These are phyloP conservation scores for Paraleonurus japonicus DNA, from an alignment of 257 asterid genomes.

Conservation along the genomic window DNA sequence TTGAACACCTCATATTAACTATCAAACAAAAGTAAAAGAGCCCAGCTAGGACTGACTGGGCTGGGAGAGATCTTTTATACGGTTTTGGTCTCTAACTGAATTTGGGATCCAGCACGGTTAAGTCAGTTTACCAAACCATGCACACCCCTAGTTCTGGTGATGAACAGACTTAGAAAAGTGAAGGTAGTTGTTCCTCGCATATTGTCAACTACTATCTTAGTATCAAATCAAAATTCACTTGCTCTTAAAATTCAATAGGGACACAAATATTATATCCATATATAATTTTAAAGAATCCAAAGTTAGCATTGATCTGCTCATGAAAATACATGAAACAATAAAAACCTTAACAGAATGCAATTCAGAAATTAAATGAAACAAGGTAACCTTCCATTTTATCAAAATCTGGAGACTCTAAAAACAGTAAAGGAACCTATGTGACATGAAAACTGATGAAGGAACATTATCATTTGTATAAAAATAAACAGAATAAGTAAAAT, in stretches of 20 bases:
- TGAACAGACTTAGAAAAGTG: not conserved
- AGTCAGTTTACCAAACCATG: no score
- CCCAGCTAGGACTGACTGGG: not conserved
- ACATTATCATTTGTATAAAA: not conserved
- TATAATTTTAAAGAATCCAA: not conserved
- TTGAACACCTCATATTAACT: no score
- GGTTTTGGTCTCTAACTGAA: not conserved
- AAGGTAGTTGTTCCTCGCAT: not conserved
- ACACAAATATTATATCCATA: not conserved
- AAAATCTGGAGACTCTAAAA: conserved; percentile 3
- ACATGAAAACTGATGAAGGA: not conserved
- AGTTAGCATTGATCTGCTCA: not conserved
- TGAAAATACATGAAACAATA: conserved; percentile 12
- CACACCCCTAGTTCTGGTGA: no score
- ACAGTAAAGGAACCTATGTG: not conserved
- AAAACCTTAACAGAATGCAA: conserved; percentile 16
- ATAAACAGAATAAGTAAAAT: not conserved
- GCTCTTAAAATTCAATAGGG: not conserved
- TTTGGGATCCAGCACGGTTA: not conserved
- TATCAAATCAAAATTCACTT: not conserved
- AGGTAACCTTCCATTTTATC: conserved; percentile 3
- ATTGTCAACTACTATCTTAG: not conserved
- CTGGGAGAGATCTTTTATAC: not conserved
- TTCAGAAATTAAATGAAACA: not conserved
- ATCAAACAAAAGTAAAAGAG: no score